phyloP scores from a whole-genome alignment of 495 filamentous ascomycete genomes.

The Podospora bellae-mahoneyi region DNA sequence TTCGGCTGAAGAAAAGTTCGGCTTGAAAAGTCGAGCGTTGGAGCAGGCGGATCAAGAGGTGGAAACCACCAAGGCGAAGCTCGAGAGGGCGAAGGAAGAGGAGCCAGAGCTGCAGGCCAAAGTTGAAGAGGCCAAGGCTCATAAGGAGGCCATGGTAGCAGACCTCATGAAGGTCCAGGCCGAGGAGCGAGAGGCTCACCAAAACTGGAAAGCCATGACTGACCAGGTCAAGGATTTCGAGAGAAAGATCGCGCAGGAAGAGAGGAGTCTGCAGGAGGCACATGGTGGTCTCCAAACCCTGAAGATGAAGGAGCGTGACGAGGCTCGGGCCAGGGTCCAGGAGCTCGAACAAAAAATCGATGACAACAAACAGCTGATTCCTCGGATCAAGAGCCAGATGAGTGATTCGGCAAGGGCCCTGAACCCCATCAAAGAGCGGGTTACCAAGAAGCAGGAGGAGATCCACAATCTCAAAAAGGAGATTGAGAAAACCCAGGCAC shows the following conservation, averaged over 20 bases:
- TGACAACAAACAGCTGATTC: conserved; percentile 33
- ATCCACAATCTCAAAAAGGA: conserved; percentile 33
- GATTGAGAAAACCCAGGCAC: too few species aligned
- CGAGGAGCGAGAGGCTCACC: conserved; percentile 48
- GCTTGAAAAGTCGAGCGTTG: conserved; percentile 31
- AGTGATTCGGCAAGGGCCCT: conserved; percentile 44
- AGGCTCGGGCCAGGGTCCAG: conserved; percentile 49
- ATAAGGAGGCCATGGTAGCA: not conserved
- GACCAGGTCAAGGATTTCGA: conserved; percentile 37
- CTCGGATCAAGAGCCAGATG: conserved; percentile 31
- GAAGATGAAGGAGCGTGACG: conserved; percentile 42
- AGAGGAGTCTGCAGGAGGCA: conserved; percentile 49
- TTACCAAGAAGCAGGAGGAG: conserved; percentile 38
- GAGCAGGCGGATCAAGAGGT: conserved; percentile 25
- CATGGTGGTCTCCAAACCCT: conserved; percentile 46
- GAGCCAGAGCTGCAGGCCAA: not conserved
- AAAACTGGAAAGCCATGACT: conserved; percentile 33
- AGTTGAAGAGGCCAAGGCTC: not conserved
- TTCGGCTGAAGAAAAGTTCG: conserved; percentile 24
- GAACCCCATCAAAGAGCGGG: conserved; percentile 35
- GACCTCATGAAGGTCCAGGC: conserved; percentile 34
- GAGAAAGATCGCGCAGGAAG: conserved; percentile 41
- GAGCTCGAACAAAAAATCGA: conserved; percentile 38
- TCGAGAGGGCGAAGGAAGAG: conserved; percentile 6
- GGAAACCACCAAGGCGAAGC: conserved; percentile 20